Conservation (phyloP, 345 rosid genomes). For the Gossypium longicalyx region DNA sequence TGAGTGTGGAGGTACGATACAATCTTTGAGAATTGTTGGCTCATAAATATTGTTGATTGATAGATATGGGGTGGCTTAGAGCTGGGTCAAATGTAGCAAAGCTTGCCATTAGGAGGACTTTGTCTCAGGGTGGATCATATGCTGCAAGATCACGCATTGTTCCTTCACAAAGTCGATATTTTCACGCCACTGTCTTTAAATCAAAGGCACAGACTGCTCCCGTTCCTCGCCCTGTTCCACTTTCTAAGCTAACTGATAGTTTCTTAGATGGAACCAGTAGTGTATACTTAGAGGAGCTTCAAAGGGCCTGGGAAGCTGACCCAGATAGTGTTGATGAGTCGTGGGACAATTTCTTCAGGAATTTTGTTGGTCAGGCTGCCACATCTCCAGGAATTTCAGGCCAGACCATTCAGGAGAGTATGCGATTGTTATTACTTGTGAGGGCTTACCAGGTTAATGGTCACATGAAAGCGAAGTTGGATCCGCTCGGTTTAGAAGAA, state of each 20-base stretch:
- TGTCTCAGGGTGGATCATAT: slow-evolving; percentile 46
- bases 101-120: slow-evolving; percentile 58
- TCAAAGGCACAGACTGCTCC: slow-evolving; percentile 61
- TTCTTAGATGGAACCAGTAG: slow-evolving; percentile 79
- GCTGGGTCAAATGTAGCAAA: slow-evolving; percentile 52
- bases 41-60: slow-evolving; percentile 16
- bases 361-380: slow-evolving; percentile 75
- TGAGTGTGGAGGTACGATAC: not conserved
- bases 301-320: slow-evolving; percentile 78
- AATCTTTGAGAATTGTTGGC: not conserved
- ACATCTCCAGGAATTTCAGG: slow-evolving; percentile 74
- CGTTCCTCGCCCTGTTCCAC: slow-evolving; percentile 70
- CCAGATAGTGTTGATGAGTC: slow-evolving; percentile 75
- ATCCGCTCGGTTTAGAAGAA: slow-evolving; percentile 63
- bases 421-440: slow-evolving; percentile 68
- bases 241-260: slow-evolving; percentile 69
- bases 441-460: slow-evolving; percentile 89
- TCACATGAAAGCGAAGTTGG: slow-evolving; percentile 80
- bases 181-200: slow-evolving; percentile 50
- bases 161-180: slow-evolving; percentile 40
- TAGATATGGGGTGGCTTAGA: slow-evolving; percentile 68
- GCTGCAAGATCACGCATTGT: slow-evolving; percentile 37
- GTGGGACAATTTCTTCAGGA: slow-evolving; percentile 78
- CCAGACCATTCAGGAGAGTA: slow-evolving; percentile 84
- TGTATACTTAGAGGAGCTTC: slow-evolving; percentile 74